These are phyloP conservation scores for Aegilops umbellulata DNA, from an alignment of 176 grass and related monocot genomes.

Conservation along the genomic window DNA sequence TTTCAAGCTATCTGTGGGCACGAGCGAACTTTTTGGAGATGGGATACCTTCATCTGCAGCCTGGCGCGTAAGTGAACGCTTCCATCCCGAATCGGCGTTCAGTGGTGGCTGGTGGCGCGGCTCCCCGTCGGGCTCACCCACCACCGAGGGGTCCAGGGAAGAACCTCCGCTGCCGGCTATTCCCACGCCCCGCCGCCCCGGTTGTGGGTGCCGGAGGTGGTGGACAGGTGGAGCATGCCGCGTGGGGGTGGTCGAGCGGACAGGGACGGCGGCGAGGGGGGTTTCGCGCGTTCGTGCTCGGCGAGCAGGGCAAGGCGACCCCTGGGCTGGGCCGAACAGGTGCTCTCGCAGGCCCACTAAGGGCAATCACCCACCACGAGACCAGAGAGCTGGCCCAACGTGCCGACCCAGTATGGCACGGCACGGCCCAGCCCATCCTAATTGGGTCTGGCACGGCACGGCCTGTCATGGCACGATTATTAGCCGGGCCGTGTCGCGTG, in stretches of 20 bases:
- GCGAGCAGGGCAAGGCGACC: too few relatives aligned
- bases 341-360: too few relatives aligned
- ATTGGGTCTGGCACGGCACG: too few relatives aligned
- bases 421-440: too few relatives aligned
- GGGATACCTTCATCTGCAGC: not conserved
- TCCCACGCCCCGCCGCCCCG: not conserved
- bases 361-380: too few relatives aligned
- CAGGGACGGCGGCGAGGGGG: too few relatives aligned
- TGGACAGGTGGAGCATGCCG: not conserved
- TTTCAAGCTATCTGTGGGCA: not conserved
- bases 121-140: not conserved
- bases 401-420: too few relatives aligned
- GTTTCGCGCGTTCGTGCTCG: too few relatives aligned
- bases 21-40: not conserved
- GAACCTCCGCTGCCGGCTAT: not conserved
- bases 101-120: not conserved
- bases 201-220: not conserved
- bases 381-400: too few relatives aligned
- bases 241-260: not conserved
- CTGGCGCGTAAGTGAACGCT: not conserved
- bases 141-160: not conserved
- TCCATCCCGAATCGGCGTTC: not conserved
- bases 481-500: too few relatives aligned
- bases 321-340: too few relatives aligned
- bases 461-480: too few relatives aligned